A percentile compares a stretch with the other conserved stretches of the same genome.
Evolutionary conservation across 371 early-diverging fungal species (phyloP).

Genomic region (Saksenaea vasiformis): DNA sequence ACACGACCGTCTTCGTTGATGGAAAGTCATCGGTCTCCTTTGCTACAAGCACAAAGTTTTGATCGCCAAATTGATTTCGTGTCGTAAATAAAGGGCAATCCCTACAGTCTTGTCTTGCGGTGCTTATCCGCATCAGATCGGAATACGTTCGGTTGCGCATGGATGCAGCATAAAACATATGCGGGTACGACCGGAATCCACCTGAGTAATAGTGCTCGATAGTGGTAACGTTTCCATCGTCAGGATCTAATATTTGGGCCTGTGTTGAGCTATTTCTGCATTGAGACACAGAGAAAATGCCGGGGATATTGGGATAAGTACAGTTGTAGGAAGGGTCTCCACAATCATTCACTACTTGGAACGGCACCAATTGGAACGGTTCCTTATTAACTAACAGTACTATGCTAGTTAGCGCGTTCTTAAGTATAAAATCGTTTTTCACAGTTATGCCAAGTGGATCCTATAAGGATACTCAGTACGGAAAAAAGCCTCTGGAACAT

Average conservation of each 20-base stretch:
- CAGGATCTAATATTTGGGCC: not conserved
- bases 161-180: slow-evolving; percentile 21
- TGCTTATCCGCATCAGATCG: slow-evolving; percentile 16
- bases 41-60: slow-evolving; percentile 17
- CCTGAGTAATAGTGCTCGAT: not conserved
- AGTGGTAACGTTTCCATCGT: not conserved
- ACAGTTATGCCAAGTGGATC: not conserved
- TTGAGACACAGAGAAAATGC: not conserved
- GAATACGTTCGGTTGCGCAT: slow-evolving; percentile 25
- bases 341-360: not conserved
- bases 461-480: not conserved
- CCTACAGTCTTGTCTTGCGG: not conserved
- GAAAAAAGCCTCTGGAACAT: not conserved
- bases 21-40: not conserved
- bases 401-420: not conserved
- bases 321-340: not conserved
- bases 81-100: slow-evolving; percentile 12
- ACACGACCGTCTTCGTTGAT: not conserved
- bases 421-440: not conserved
- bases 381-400: too few species aligned
- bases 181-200: slow-evolving; percentile 9
- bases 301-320: slow-evolving; percentile 2
- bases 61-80: slow-evolving; percentile 26
- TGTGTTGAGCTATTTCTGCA: slow-evolving; percentile 5
- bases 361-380: too few species aligned